Percentiles rank a stretch among this genome's conserved stretches.
Conservation (phyloP, 352 stramenopile genomes). For the Pythium oligandrum region DNA sequence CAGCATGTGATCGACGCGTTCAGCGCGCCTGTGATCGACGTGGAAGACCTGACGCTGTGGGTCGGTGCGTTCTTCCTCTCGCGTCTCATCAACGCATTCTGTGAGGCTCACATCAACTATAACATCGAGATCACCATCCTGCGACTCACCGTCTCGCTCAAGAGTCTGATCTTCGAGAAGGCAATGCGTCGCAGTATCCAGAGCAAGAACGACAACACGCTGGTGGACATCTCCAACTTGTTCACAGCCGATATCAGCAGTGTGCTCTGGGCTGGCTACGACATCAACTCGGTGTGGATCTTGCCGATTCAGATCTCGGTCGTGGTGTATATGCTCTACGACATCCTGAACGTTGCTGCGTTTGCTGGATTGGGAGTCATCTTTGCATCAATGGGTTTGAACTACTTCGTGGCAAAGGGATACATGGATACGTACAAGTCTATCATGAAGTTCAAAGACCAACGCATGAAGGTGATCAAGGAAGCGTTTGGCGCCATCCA, state of each 20-base stretch:
- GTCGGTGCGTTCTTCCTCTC: no score
- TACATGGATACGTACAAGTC: conserved; percentile 2
- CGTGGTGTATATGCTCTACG: conserved; percentile 24
- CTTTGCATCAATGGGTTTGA: conserved; percentile 8
- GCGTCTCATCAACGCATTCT: no score
- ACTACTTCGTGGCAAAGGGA: conserved; percentile 1
- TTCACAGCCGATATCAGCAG: conserved; percentile 81
- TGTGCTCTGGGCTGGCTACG: conserved; percentile 17
- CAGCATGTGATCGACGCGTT: conserved; percentile 12
- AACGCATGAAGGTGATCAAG: conserved; percentile 24
- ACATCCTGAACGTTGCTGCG: conserved; percentile 16
- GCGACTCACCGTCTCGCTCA: conserved; percentile 18
- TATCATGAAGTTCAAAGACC: conserved; percentile 16
- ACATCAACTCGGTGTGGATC: conserved; percentile 27
- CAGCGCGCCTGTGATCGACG: background rate
- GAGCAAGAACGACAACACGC: conserved; percentile 5
- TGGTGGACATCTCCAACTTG: conserved; percentile 77
- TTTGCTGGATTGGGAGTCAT: conserved; percentile 28
- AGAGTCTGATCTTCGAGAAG: conserved; percentile 25
- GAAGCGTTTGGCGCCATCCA: conserved; percentile 45
- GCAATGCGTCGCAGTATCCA: conserved; percentile 19
- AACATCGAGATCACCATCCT: conserved; percentile 10
- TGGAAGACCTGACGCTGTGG: conserved; percentile 1
- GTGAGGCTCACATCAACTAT: no score
- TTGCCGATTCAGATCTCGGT: conserved; percentile 25